Conservation (phyloP, 768 basidiomycete genomes). For the Rhizopogon vesiculosus region DNA sequence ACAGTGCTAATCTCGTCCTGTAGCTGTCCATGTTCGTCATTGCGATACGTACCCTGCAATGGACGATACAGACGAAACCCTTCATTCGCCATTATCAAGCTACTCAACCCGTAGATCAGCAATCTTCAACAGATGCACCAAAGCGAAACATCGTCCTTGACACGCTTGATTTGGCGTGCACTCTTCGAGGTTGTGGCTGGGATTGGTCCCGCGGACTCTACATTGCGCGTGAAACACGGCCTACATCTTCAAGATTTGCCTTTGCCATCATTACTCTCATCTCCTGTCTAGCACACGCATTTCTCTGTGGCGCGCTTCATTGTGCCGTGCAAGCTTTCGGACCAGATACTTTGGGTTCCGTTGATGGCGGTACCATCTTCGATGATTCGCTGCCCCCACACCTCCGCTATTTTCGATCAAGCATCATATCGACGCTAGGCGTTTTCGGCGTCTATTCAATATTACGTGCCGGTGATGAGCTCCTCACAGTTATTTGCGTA, state of each 20-base stretch:
- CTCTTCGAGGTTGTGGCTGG: conserved; percentile 59
- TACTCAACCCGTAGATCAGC: neutral
- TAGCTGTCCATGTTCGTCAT: conserved; percentile 12
- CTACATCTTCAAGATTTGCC: conserved; percentile 26
- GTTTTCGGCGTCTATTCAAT: conserved; percentile 42
- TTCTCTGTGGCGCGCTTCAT: conserved; percentile 42
- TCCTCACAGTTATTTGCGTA: conserved; percentile 18
- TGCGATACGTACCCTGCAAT: conserved; percentile 12
- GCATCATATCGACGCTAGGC: conserved; percentile 34
- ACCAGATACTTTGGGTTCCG: conserved; percentile 28
- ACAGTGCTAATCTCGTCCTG: neutral
- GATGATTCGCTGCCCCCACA: conserved; percentile 24
- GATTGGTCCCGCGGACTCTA: conserved; percentile 40
- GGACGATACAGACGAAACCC: conserved; percentile 10
- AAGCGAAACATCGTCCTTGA: conserved; percentile 20
- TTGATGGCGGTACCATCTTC: conserved; percentile 26
- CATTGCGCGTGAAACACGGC: conserved; percentile 34
- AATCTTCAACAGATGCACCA: neutral
- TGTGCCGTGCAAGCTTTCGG: conserved; percentile 41
- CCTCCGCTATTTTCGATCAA: conserved; percentile 31
- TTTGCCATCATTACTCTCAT: conserved; percentile 34
- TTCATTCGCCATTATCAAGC: conserved; percentile 6
- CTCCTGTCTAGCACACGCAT: conserved; percentile 29
- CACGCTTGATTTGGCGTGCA: conserved; percentile 45
- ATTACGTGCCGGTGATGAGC: conserved; percentile 32